These are phyloP conservation scores for Dendrocalamus latiflorus DNA, from an alignment of 202 grass and related monocot species.

Conservation along the genomic window DNA sequence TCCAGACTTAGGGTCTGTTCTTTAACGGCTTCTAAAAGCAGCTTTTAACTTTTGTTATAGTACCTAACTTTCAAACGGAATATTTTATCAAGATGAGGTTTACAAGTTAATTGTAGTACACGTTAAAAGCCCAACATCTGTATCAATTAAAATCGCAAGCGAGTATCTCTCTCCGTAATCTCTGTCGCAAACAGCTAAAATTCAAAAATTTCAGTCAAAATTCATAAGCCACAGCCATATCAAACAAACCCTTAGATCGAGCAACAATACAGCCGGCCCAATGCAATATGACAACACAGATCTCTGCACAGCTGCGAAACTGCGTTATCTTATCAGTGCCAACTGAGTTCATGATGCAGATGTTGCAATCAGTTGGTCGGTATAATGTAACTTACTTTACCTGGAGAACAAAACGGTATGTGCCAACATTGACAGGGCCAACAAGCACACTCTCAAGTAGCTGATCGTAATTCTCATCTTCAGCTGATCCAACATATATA, in stretches of 20 bases:
- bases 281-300: neutral
- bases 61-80: too few species aligned
- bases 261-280: neutral
- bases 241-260: neutral
- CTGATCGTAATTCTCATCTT: slow-evolving; percentile 96
- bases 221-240: too few species aligned
- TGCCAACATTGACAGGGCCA: slow-evolving; percentile 90
- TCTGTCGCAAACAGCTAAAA: too few species aligned
- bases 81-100: too few species aligned
- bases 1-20: neutral
- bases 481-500: slow-evolving; percentile 88
- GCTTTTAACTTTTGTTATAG: too few species aligned
- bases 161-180: too few species aligned
- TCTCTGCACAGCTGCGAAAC: neutral
- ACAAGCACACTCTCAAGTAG: slow-evolving; percentile 94
- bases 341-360: neutral
- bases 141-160: too few species aligned
- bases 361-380: neutral
- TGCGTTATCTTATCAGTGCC: neutral
- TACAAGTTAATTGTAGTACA: too few species aligned
- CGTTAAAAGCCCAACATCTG: too few species aligned
- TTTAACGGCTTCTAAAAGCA: too few species aligned
- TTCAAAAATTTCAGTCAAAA: too few species aligned
- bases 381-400: slow-evolving; percentile 30
- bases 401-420: slow-evolving; percentile 94